Percentiles rank a stretch among this genome's conserved stretches.
phyloP scores from a whole-genome alignment of 2,329 filamentous ascomycete genomes.

The Lachnellula arida region DNA sequence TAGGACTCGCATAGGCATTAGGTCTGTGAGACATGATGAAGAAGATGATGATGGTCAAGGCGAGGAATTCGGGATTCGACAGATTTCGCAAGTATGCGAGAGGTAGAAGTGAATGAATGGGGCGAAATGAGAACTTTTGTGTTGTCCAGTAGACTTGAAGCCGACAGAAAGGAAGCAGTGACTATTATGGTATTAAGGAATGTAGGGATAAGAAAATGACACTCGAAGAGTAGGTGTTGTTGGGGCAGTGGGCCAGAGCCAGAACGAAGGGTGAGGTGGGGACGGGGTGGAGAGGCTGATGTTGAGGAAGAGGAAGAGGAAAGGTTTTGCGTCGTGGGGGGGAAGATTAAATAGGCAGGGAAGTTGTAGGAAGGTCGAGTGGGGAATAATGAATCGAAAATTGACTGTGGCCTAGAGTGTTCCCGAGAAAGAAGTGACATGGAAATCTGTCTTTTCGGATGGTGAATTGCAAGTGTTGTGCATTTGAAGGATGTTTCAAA shows the following conservation, averaged over 20 bases:
- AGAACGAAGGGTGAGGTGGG: not conserved
- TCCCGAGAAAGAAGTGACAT: not conserved
- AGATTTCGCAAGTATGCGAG: no score
- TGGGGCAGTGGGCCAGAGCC: not conserved
- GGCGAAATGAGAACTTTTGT: no score
- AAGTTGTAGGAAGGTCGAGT: not conserved
- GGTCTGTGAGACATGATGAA: not conserved
- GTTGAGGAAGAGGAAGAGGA: not conserved
- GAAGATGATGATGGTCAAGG: not conserved
- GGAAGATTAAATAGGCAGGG: not conserved
- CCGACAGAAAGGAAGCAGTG: no score
- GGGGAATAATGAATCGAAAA: not conserved
- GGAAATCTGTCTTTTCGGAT: not conserved
- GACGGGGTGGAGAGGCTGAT: not conserved
- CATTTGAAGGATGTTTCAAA: no score
- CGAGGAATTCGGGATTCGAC: no score
- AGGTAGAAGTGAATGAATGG: no score
- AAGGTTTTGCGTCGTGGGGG: not conserved
- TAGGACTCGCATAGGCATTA: not conserved
- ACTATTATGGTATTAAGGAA: not conserved
- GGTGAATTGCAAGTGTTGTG: no score
- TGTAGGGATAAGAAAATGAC: not conserved
- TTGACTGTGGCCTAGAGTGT: not conserved
- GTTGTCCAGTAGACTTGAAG: no score
- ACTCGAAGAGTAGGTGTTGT: not conserved